These are phyloP conservation scores for Fusarium concolor DNA, from an alignment of 2,329 filamentous ascomycete genomes.

Conservation along the genomic window DNA sequence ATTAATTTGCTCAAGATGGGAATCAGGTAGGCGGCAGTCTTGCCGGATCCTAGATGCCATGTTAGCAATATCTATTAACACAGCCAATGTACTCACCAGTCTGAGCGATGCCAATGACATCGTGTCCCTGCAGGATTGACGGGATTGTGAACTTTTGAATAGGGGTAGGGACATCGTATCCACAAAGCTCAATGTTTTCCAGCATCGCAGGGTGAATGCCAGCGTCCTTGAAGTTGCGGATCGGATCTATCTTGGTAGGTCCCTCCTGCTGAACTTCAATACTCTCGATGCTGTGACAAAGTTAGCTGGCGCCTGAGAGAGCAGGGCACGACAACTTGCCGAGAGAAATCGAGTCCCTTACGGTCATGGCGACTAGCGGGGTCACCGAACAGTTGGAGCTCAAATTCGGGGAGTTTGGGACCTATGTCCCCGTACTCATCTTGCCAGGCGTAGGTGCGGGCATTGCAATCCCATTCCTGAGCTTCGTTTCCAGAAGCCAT, in stretches of 20 bases:
- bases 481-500: slow-evolving; percentile 23
- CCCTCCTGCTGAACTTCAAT: slow-evolving; percentile 71
- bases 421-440: slow-evolving; percentile 90
- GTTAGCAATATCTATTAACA: slow-evolving; percentile 8
- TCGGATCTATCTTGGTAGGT: slow-evolving; percentile 60
- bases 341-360: slow-evolving; percentile 72
- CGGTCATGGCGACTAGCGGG: slow-evolving; percentile 61
- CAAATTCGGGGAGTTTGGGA: slow-evolving; percentile 75
- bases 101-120: slow-evolving; percentile 90
- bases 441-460: slow-evolving; percentile 82
- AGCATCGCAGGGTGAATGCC: slow-evolving; percentile 87
- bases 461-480: slow-evolving; percentile 63
- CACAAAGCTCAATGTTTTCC: slow-evolving; percentile 78
- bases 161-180: slow-evolving; percentile 80
- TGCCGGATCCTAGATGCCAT: slow-evolving; percentile 80
- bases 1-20: slow-evolving; percentile 91
- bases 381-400: slow-evolving; percentile 78
- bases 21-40: slow-evolving; percentile 92
- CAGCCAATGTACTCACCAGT: slow-evolving; percentile 67
- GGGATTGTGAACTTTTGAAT: slow-evolving; percentile 90
- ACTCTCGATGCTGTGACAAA: slow-evolving; percentile 59
- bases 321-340: slow-evolving; percentile 56
- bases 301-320: slow-evolving; percentile 39
- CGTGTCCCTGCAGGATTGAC: slow-evolving; percentile 78
- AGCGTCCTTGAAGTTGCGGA: slow-evolving; percentile 75